Percentiles rank a stretch among this genome's conserved stretches.
These are phyloP conservation scores for Gossypium herbaceum DNA, from an alignment of 345 rosid genomes.

Conservation along the genomic window DNA sequence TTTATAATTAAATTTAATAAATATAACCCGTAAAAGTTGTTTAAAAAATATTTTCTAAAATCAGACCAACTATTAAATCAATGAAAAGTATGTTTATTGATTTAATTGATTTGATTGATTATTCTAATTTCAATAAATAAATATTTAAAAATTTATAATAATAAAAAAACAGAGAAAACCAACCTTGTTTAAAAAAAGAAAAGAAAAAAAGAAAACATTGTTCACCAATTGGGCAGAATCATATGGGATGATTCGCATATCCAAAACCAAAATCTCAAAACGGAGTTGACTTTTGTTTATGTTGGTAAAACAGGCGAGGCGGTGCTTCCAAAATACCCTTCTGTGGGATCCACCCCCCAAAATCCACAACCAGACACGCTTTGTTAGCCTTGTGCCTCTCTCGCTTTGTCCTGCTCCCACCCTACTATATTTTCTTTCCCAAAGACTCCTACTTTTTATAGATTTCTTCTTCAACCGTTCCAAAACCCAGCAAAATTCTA, in stretches of 20 bases:
- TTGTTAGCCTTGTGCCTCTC: background rate
- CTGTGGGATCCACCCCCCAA: background rate
- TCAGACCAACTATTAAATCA: fast-evolving
- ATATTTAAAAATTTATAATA: too few relatives aligned
- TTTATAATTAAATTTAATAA: too few relatives aligned
- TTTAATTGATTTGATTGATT: too few relatives aligned
- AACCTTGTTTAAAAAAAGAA: too few relatives aligned
- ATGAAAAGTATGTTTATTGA: too few relatives aligned
- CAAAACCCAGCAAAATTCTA: background rate
- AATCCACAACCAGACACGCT: background rate
- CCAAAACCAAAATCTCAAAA: background rate
- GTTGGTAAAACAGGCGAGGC: too few relatives aligned
- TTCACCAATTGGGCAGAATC: background rate
- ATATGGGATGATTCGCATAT: background rate
- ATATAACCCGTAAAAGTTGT: too few relatives aligned
- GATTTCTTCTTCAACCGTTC: background rate
- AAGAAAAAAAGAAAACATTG: too few relatives aligned
- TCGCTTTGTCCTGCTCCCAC: background rate
- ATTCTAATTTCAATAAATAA: too few relatives aligned
- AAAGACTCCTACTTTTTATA: background rate
- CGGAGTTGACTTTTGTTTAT: background rate
- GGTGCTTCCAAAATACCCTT: background rate
- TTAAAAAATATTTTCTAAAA: too few relatives aligned
- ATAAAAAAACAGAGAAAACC: too few relatives aligned
- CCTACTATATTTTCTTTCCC: background rate